Percentiles rank a stretch among this genome's conserved stretches.
phyloP scores from a whole-genome alignment of 2,329 filamentous ascomycete species.

The Diplodia scrobiculata region DNA sequence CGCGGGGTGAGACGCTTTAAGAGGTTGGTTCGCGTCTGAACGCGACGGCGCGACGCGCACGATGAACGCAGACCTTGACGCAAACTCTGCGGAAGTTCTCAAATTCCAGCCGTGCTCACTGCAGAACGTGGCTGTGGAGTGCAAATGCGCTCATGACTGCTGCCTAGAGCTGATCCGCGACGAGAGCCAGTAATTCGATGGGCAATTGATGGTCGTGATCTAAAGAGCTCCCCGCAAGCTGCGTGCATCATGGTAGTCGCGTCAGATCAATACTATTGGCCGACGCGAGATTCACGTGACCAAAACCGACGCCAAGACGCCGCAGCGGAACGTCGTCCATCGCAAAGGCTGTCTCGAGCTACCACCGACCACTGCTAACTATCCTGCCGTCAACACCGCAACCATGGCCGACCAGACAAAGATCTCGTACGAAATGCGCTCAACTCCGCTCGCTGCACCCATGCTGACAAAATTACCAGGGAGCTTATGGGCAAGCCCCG shows the following conservation, averaged over 20 bases:
- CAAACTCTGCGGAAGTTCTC: not conserved
- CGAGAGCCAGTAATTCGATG: not conserved
- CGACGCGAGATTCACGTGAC: constrained; percentile 1
- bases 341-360: constrained; percentile 21
- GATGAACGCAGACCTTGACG: not conserved
- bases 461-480: constrained; percentile 54
- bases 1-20: constrained; percentile 23
- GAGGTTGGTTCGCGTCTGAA: constrained; percentile 25
- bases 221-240: constrained; percentile 14
- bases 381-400: constrained; percentile 3
- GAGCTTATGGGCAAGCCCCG: constrained; percentile 88
- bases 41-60: constrained; percentile 13
- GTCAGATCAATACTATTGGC: constrained; percentile 1
- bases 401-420: constrained; percentile 43
- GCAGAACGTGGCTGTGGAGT: not conserved
- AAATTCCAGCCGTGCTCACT: not conserved
- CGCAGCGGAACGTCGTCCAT: constrained; percentile 16
- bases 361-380: not conserved
- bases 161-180: constrained; percentile 2
- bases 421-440: constrained; percentile 44
- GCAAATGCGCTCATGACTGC: not conserved
- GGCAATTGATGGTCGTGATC: constrained; percentile 3
- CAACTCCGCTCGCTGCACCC: not conserved
- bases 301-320: not conserved
- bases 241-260: constrained; percentile 9